Percentiles rank a stretch among this genome's conserved stretches.
These are phyloP conservation scores for Mycena sp. DNA, from an alignment of 1,284 basidiomycete genomes.

Conservation along the genomic window DNA sequence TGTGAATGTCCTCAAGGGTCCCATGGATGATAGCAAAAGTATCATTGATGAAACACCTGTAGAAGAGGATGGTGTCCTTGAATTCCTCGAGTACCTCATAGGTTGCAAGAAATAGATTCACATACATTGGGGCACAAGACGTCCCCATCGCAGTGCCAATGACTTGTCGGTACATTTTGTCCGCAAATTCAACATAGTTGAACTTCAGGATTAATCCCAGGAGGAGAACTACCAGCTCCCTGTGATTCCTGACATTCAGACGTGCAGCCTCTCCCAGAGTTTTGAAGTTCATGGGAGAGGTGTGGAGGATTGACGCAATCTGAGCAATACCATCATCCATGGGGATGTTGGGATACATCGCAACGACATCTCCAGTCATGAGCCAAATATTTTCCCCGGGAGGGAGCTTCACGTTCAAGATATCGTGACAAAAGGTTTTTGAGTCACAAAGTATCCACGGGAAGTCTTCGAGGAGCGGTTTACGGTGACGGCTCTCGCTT, in stretches of 20 bases:
- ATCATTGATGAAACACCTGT: constrained; percentile 30
- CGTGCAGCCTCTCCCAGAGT: constrained; percentile 6
- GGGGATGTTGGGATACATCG: constrained; percentile 28
- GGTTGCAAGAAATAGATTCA: too few species aligned
- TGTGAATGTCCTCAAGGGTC: constrained; percentile 21
- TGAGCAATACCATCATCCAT: constrained; percentile 25
- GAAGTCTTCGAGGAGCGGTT: too few species aligned
- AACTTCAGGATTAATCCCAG: constrained; percentile 22
- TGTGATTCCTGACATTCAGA: constrained; percentile 4
- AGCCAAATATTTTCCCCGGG: too few species aligned
- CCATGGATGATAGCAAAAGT: constrained; percentile 30
- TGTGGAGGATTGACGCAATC: constrained; percentile 24
- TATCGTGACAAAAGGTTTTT: too few species aligned
- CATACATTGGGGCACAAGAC: constrained; percentile 29
- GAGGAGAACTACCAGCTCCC: constrained; percentile 19
- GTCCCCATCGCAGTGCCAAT: constrained; percentile 31
- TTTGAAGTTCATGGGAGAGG: constrained; percentile 16
- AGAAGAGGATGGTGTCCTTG: too few species aligned
- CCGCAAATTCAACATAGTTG: constrained; percentile 26
- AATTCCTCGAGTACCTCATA: too few species aligned
- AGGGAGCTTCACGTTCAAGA: too few species aligned
- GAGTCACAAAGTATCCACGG: too few species aligned
- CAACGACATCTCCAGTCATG: constrained; percentile 26
- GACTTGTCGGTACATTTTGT: constrained; percentile 24
- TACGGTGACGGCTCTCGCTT: too few species aligned